Percentiles rank a stretch among this genome's conserved stretches.
Conservation (phyloP, 768 basidiomycete genomes). For the Rhodocollybia butyracea region DNA sequence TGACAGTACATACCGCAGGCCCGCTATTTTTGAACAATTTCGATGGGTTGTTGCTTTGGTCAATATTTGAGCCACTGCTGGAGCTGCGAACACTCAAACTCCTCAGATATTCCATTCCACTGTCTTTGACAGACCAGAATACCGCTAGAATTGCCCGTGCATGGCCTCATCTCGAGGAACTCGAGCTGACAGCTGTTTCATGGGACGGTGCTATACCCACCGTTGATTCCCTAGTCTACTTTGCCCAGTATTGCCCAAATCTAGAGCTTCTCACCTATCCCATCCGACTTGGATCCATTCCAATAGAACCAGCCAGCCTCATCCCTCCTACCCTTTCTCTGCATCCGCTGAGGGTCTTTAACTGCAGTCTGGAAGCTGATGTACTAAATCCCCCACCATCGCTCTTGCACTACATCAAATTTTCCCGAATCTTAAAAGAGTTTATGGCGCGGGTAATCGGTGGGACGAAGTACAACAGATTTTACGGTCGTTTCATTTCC, state of each 20-base stretch:
- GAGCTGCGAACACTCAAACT: neutral
- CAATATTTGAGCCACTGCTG: neutral
- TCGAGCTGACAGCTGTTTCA: neutral
- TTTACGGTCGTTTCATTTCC: neutral
- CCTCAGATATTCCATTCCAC: neutral
- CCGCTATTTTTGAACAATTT: neutral
- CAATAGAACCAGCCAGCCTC: neutral
- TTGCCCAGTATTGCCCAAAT: neutral
- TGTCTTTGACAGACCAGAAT: neutral
- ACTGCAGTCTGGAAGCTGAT: neutral
- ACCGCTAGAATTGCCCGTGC: neutral
- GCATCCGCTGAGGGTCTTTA: neutral
- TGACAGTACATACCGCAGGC: neutral
- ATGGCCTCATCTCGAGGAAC: neutral
- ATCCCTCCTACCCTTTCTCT: neutral
- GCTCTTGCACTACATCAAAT: neutral
- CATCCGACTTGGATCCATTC: neutral
- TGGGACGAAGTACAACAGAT: neutral
- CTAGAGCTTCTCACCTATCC: neutral
- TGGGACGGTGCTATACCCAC: neutral
- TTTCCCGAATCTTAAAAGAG: neutral
- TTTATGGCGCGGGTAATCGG: neutral
- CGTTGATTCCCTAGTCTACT: neutral
- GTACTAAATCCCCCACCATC: neutral
- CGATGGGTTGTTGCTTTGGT: neutral